Percentiles rank a stretch among this genome's conserved stretches.
phyloP scores from a whole-genome alignment of 768 basidiomycete species.

The Pulveroboletus sp. region DNA sequence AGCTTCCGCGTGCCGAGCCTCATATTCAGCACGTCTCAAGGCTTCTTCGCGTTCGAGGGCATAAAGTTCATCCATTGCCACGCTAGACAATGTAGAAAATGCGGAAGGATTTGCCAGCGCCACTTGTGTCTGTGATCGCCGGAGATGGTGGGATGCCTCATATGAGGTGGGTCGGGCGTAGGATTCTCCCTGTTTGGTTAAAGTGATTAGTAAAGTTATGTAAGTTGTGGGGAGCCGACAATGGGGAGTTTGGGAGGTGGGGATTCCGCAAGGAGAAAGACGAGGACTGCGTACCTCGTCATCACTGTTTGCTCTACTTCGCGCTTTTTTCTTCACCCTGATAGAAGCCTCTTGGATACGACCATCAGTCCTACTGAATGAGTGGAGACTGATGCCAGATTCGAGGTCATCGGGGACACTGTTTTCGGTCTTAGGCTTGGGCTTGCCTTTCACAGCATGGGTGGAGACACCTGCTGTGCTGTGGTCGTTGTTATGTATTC shows the following conservation, averaged over 20 bases:
- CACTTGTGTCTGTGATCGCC: conserved; percentile 26
- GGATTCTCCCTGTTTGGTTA: conserved; percentile 42
- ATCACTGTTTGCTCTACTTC: conserved; percentile 74
- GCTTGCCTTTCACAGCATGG: conserved; percentile 24
- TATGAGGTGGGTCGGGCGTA: conserved; percentile 57
- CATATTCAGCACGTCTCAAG: conserved; percentile 80
- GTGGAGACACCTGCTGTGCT: conserved; percentile 14
- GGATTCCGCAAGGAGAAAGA: neutral
- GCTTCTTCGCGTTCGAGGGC: conserved; percentile 87
- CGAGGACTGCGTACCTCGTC: conserved; percentile 62
- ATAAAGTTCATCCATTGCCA: conserved; percentile 87
- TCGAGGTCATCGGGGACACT: conserved; percentile 25
- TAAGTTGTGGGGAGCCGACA: conserved; percentile 27
- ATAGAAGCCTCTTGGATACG: conserved; percentile 27
- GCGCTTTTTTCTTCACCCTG: conserved; percentile 70
- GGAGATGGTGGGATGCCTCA: conserved; percentile 33
- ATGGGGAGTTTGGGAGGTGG: conserved; percentile 13
- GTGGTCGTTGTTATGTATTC: conserved; percentile 80
- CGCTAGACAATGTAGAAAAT: conserved; percentile 64
- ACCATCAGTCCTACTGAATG: conserved; percentile 17
- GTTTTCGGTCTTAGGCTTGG: conserved; percentile 30
- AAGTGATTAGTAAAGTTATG: conserved; percentile 21
- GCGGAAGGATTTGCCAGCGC: conserved; percentile 40
- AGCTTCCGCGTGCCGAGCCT: conserved; percentile 68
- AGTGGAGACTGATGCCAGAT: conserved; percentile 24